Evolutionary conservation across 2,329 filamentous ascomycete genomes (phyloP).

Genomic region (Fusarium begoniae): DNA sequence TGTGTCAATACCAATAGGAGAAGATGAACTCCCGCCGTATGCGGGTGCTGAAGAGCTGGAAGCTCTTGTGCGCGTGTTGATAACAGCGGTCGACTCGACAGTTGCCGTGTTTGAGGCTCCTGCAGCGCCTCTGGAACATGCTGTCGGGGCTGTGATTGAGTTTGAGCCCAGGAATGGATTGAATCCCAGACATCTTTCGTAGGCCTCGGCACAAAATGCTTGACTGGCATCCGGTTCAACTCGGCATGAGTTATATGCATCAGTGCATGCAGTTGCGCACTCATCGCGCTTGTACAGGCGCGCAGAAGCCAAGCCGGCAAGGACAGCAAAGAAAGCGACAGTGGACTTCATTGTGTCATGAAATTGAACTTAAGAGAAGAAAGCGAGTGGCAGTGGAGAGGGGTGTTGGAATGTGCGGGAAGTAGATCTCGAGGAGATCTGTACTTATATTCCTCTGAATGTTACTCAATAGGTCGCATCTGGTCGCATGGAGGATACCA

Average conservation of each 20-base stretch:
- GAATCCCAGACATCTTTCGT: neutral
- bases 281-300: neutral
- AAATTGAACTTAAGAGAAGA: neutral
- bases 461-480: fast-evolving
- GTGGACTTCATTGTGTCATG: neutral
- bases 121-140: neutral
- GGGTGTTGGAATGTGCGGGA: neutral
- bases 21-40: neutral
- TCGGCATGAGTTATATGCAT: neutral
- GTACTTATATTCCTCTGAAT: neutral
- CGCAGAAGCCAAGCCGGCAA: neutral
- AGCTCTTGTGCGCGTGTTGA: neutral
- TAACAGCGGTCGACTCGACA: neutral
- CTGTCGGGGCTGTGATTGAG: neutral
- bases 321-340: neutral
- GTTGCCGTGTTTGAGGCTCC: neutral
- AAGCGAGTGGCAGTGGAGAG: neutral
- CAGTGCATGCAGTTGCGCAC: neutral
- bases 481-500: neutral
- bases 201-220: neutral
- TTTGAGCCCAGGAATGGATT: neutral
- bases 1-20: neutral
- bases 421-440: too few species aligned
- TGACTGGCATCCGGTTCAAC: neutral
- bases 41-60: neutral